Evolutionary conservation across 495 filamentous ascomycete genomes (phyloP), one percentile per base, ranked within the genome.

Genomic region (Sphaerosporella brunnea): DNA sequence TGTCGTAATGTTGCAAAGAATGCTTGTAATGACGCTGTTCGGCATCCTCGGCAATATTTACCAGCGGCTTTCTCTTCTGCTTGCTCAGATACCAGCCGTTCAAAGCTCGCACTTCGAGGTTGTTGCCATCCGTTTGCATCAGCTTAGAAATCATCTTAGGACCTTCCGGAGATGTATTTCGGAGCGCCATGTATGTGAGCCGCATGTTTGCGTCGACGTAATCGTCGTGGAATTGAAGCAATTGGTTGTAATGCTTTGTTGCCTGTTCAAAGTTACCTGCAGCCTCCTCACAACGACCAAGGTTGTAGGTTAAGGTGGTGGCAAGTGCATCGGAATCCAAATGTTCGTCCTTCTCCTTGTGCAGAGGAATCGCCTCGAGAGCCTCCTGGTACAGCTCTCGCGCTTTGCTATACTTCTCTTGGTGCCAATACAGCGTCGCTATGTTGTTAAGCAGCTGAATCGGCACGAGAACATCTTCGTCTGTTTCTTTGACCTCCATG

Each of bases 371-470:
- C 8, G 48, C 26, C 49, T 77, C 81, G 24, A 96, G 68, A 0
- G 86, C 90, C 1, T 78, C 73, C 61, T 97, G 82, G 62, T 95
- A 96, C 59, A 88, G 69, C 36, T 83, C 75, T 48, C 80, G 77
- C n/a, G 92, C 87, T 39, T 73, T 66, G 18, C 78, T 73, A 51
- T 82, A 78, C 54, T 83, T 85, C 54, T 92, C 92, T 0, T 73
- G 68, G 54, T 92, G 84, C 53, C 82, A 96, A 51, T 92, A 73
- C 66, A 96, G 93, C 61, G 84, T 90, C 2, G 84, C 90, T 62
- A 97, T 92, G 58, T 97, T 96, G 68, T 94, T 96, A 35, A 95
- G 74, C 0, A 97, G 69, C 62, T 95, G 86, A 1, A 92, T 85
- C 3, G 86, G 81, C 0, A 96, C 67, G 23, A 73, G 68, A 26